Percentiles rank a stretch among this genome's conserved stretches.
Evolutionary conservation across 306 rosid genomes (phyloP).

Genomic region (Hippophae rhamnoides): DNA sequence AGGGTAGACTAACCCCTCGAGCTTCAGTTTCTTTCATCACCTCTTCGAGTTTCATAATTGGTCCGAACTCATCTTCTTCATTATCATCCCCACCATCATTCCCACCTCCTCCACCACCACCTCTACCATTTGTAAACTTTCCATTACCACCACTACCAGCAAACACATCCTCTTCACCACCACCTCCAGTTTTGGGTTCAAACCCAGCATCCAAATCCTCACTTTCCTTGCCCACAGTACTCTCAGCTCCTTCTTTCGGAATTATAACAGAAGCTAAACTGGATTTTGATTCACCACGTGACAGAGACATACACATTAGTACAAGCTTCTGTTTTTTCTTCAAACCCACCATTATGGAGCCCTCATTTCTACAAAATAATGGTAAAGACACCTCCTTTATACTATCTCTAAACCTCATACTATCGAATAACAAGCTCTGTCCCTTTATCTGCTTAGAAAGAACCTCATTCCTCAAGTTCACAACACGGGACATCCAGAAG

Average conservation of each 20-base stretch:
- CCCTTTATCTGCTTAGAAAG: constrained; percentile 23
- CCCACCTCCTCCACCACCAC: constrained; percentile 21
- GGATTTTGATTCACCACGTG: constrained; percentile 32
- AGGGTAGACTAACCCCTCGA: too few relatives aligned
- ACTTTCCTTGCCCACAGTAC: constrained; percentile 21
- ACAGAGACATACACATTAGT: constrained; percentile 34
- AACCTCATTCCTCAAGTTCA: constrained; percentile 30
- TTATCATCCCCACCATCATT: background rate
- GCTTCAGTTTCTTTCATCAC: constrained; percentile 30
- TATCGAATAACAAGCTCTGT: constrained; percentile 13
- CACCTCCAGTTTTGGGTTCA: constrained; percentile 16
- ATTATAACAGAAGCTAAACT: constrained; percentile 22
- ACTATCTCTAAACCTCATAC: constrained; percentile 32
- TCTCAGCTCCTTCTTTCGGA: constrained; percentile 28
- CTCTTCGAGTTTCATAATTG: constrained; percentile 34
- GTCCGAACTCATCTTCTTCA: constrained; percentile 41
- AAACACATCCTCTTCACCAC: constrained; percentile 18
- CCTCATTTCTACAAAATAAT: constrained; percentile 18
- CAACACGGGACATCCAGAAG: constrained; percentile 31
- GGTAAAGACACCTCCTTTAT: constrained; percentile 37
- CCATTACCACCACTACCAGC: constrained; percentile 27
- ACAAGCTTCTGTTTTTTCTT: constrained; percentile 26
- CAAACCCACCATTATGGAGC: constrained; percentile 19
- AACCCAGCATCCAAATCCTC: constrained; percentile 22
- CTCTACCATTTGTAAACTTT: constrained; percentile 5